A percentile compares a stretch with the other conserved stretches of the same genome.
phyloP scores from a whole-genome alignment of 164 flowering plant genomes.

The Dillenia suffruticosa region DNA sequence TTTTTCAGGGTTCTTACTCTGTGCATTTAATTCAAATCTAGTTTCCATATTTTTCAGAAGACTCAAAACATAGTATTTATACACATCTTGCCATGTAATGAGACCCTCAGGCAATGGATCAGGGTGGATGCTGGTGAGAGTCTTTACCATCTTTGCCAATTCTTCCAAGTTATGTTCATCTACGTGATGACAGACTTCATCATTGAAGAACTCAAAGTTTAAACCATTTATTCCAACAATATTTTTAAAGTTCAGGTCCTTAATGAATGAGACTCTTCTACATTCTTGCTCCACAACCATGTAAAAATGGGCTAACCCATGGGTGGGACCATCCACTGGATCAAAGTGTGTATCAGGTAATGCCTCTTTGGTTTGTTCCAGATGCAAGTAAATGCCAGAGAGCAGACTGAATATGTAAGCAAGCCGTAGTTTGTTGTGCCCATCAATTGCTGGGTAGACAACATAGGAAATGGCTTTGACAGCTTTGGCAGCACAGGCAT shows the following conservation, averaged over 20 bases:
- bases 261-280: constrained; percentile 53
- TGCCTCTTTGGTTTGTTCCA: constrained; percentile 32
- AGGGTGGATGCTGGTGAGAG: constrained; percentile 35
- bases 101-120: constrained; percentile 41
- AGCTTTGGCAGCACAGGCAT: constrained; percentile 40
- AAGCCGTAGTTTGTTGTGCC: constrained; percentile 75
- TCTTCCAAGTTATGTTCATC: constrained; percentile 66
- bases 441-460: constrained; percentile 80
- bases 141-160: constrained; percentile 72
- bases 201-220: constrained; percentile 48
- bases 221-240: constrained; percentile 64
- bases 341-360: constrained; percentile 13
- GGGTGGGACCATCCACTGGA: constrained; percentile 11
- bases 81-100: constrained; percentile 63
- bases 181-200: constrained; percentile 51
- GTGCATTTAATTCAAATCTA: constrained; percentile 23
- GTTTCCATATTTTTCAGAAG: constrained; percentile 39
- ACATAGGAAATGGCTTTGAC: constrained; percentile 38
- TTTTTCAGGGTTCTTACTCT: constrained; percentile 34
- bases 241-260: constrained; percentile 73
- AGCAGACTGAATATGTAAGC: constrained; percentile 65
- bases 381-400: constrained; percentile 58
- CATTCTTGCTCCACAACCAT: constrained; percentile 75
- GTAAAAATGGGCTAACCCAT: constrained; percentile 42
- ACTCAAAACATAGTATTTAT: constrained; percentile 49